These are phyloP conservation scores for Serendipita vermifera DNA, from an alignment of 768 basidiomycete genomes.

Conservation along the genomic window DNA sequence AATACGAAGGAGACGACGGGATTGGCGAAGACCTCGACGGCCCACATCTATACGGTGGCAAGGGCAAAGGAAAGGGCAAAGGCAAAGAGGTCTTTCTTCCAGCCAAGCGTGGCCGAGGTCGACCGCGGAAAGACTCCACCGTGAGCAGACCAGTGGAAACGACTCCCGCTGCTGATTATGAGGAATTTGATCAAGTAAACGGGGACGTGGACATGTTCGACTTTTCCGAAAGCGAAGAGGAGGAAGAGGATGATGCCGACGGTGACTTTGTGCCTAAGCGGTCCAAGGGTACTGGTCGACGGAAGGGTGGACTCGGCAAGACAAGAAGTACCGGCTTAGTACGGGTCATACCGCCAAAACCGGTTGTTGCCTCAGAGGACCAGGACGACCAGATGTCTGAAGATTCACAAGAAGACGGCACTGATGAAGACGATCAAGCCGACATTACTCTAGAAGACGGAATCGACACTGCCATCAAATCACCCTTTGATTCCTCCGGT, in stretches of 20 bases:
- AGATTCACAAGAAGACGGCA: conserved; percentile 11
- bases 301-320: background rate
- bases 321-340: background rate
- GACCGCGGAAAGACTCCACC: conserved; percentile 11
- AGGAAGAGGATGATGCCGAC: conserved; percentile 9
- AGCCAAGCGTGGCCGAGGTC: conserved; percentile 11
- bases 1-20: background rate
- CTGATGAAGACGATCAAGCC: background rate
- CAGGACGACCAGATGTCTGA: conserved; percentile 10
- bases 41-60: background rate
- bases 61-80: conserved; percentile 1
- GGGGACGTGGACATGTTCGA: background rate
- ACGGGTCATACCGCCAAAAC: background rate
- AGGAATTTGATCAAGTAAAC: background rate
- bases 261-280: background rate
- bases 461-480: too few species aligned
- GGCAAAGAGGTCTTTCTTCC: background rate
- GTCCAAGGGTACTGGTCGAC: background rate
- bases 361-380: background rate
- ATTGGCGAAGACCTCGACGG: conserved; percentile 2
- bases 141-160: background rate
- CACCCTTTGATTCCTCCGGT: too few species aligned
- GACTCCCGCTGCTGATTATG: background rate
- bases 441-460: conserved; percentile 7
- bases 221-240: background rate